Conservation (phyloP, 2,329 filamentous ascomycete species). For the Verticillium isaacii region DNA sequence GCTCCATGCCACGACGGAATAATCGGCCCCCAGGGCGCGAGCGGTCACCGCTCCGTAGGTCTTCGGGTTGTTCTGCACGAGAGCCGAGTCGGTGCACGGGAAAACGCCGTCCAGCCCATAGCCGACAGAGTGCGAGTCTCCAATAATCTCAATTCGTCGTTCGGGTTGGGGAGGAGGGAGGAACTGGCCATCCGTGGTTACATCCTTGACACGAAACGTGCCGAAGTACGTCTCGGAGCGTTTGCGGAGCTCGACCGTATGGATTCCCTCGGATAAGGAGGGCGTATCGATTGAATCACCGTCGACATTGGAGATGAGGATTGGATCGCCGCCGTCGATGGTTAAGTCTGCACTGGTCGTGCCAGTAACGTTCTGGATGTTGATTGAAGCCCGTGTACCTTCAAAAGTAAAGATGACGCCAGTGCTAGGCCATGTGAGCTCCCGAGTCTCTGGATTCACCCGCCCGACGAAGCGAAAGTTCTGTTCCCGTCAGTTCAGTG, state of each 20-base stretch:
- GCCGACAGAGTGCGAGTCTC: constrained; percentile 39
- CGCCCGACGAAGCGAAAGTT: constrained; percentile 26
- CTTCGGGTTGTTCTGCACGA: constrained; percentile 31
- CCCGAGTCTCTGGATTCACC: constrained; percentile 34
- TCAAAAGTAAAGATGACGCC: constrained; percentile 35
- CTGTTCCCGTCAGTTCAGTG: neutral
- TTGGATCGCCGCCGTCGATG: constrained; percentile 24
- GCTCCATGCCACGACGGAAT: constrained; percentile 37
- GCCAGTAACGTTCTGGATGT: constrained; percentile 23
- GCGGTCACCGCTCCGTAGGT: constrained; percentile 39
- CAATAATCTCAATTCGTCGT: constrained; percentile 36
- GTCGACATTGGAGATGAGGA: constrained; percentile 21
- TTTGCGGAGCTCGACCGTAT: constrained; percentile 31
- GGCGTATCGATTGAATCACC: constrained; percentile 24
- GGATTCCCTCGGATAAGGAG: constrained; percentile 23
- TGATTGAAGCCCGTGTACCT: constrained; percentile 31
- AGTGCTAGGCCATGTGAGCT: constrained; percentile 39
- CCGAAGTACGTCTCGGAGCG: constrained; percentile 30
- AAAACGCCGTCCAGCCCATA: constrained; percentile 35
- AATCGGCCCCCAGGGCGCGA: constrained; percentile 33
- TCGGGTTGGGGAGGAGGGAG: constrained; percentile 14
- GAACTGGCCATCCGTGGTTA: constrained; percentile 21
- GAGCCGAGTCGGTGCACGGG: constrained; percentile 33
- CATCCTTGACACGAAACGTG: constrained; percentile 9
- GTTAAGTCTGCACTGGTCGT: constrained; percentile 26